Base-by-base conservation (phyloP, 768 basidiomycete genomes). In the Scleroderma citrinum region DNA sequence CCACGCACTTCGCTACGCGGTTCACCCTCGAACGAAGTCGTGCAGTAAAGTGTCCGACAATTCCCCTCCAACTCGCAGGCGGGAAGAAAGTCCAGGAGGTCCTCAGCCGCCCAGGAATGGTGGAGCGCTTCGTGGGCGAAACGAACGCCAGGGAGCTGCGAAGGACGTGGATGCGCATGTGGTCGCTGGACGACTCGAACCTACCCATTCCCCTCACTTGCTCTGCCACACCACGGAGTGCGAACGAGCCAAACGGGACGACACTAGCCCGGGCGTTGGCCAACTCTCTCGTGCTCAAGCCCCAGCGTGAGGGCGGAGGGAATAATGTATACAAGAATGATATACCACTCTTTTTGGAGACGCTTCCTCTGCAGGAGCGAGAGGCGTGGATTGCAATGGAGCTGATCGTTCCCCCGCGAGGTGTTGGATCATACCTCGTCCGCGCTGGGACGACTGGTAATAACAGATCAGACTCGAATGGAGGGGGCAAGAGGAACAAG, bases 301-400 rank as follows among this genome's bases (percentile, higher is more conserved):
- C 95, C 0, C 95, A 98, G 64, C 78, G 94, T n/a, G 95, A 99
- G 71, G 95, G 95, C 2, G 95, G 95, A 1, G 95, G 95, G 7
- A 96, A 97, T 59, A 99, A 99, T 58, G 77, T 98, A 21, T 98
- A 97, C 69, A 87, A 87, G 51, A 71, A 71, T 3, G 81, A 83
- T 42, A 95, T 97, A 43, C 89, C 88, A 0, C 54, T 71, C 0
- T 92, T 92, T 67, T 71, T 99, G 2, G 80, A 83, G 13, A 59
- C 59, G 6, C 71, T 97, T 3, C 76, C 77, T 0, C 64, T 58
- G 2, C 60, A 71, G 46, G 87, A 89, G 59, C 77, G 84, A 7
- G 76, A 81, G 54, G 92, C 88, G 2, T 99, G 95, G 89, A 92
- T 97, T 47, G 87, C 94, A 29, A 97, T 98, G 95, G 84, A 87